These are phyloP conservation scores for Mucuna pruriens DNA, from an alignment of 306 rosid species.

Conservation along the genomic window DNA sequence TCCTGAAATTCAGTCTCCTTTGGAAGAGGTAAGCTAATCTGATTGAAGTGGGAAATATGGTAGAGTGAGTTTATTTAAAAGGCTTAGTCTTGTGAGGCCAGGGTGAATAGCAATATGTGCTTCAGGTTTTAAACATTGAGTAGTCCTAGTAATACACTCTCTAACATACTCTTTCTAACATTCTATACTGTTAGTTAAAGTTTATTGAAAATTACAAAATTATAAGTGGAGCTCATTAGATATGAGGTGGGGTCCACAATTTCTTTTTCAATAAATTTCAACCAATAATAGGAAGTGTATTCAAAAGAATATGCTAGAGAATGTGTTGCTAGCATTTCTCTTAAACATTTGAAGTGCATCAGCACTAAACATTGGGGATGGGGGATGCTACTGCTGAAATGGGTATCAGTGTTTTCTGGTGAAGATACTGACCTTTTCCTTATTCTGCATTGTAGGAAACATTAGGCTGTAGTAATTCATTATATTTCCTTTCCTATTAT, in stretches of 20 bases:
- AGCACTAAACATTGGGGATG: conserved; percentile 7
- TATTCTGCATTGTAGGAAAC: conserved; percentile 21
- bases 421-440: conserved; percentile 14
- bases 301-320: too few species aligned
- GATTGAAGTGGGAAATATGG: conserved; percentile 30
- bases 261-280: too few species aligned
- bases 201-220: too few species aligned
- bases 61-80: conserved; percentile 3
- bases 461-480: neutral
- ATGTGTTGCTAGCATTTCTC: too few species aligned
- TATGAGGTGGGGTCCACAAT: too few species aligned
- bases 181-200: too few species aligned
- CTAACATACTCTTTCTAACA: too few species aligned
- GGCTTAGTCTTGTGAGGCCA: conserved; percentile 24
- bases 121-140: conserved; percentile 24
- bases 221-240: too few species aligned
- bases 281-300: too few species aligned
- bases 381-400: neutral
- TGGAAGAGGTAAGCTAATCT: conserved; percentile 71
- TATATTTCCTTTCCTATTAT: neutral
- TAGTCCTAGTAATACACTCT: too few species aligned
- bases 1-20: conserved; percentile 68
- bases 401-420: conserved; percentile 15
- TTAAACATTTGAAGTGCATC: conserved; percentile 13
- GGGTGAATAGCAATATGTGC: neutral